Base-by-base conservation (phyloP, 352 stramenopile genomes). In the Thalassiosira mediterranea region DNA sequence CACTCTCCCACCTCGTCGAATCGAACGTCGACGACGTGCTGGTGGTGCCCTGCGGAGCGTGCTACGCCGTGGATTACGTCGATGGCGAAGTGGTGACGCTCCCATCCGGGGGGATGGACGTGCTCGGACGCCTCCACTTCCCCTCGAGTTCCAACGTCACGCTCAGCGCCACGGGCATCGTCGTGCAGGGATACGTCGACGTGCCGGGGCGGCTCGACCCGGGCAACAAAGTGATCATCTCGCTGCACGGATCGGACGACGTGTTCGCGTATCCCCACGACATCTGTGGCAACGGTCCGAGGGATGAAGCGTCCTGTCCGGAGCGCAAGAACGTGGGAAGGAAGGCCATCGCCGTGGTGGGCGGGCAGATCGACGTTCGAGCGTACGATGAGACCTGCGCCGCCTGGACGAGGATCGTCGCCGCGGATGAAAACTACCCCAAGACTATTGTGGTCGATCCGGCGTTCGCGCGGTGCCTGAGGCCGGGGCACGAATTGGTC, bases 61-160 rank as follows among this genome's bases (percentile, higher is more conserved):
- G 40, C 1, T 15, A 23, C 23, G 23, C 0, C 17, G 40, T 48
- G 4, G 40, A 48, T 48, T 48, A 48, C 40, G 23, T 0, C 40
- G 1, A 48, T 48, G 8, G 40, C 40, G 1, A 0, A 23, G 23
- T 19, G 15, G 23, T 48, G 15, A 48, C 40, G 23, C 23, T 48
- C 15, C 40, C 40, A 48, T 15, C 17, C 23, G 40, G 40, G 23
- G 23, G 40, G 17, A 1, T 58, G 10, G 4, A 29, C 7, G 34
- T 58, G 17, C 23, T 38, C 17, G 49, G 49, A 48, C 49, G 49
- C 15, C 23, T 58, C 13, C 49, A 58, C 23, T 58, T 58, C 28
- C 49, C 49, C 0, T 21, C 49, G 15, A 2, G 13, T 58, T 58
- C 49, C n/a, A 0, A 0, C 23, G 49, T 58, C 3, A 40, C 28